Percentiles rank a stretch among this genome's conserved stretches.
Evolutionary conservation across 805 yeast species (phyloP).

Genomic region (Ogataea trehaloabstinens): DNA sequence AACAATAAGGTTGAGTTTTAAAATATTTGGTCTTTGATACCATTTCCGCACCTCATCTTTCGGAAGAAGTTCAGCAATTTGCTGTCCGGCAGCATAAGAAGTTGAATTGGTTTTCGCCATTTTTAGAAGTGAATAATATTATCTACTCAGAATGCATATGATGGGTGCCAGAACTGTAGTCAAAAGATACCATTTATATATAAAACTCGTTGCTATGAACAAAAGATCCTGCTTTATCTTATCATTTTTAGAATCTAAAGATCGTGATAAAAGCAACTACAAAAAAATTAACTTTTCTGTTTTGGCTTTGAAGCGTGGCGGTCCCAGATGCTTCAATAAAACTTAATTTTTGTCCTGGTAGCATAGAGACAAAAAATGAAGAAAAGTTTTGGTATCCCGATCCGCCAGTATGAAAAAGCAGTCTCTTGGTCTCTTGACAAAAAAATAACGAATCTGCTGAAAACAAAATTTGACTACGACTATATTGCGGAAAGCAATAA

Average conservation of each 20-base stretch:
- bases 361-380: too few relatives aligned
- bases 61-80: slow-evolving; percentile 21
- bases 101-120: slow-evolving; percentile 1
- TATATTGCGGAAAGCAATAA: too few relatives aligned
- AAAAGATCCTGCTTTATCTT: not conserved
- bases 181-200: not conserved
- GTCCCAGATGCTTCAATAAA: not conserved
- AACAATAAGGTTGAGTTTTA: slow-evolving; percentile 12
- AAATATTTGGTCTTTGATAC: slow-evolving; percentile 18
- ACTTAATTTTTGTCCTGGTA: too few relatives aligned
- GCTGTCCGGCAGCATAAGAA: slow-evolving; percentile 11
- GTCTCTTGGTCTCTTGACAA: too few relatives aligned
- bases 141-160: not conserved
- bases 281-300: too few relatives aligned
- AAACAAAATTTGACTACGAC: too few relatives aligned
- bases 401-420: not conserved
- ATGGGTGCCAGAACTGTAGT: not conserved
- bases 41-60: slow-evolving; percentile 20
- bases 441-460: too few relatives aligned
- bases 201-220: not conserved
- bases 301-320: not conserved
- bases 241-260: too few relatives aligned
- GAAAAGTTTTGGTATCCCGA: not conserved
- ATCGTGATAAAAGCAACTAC: not conserved
- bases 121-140: not conserved